Percentiles rank a stretch among this genome's conserved stretches.
These are phyloP conservation scores for Salix brachista DNA, from an alignment of 345 rosid species.

Conservation along the genomic window DNA sequence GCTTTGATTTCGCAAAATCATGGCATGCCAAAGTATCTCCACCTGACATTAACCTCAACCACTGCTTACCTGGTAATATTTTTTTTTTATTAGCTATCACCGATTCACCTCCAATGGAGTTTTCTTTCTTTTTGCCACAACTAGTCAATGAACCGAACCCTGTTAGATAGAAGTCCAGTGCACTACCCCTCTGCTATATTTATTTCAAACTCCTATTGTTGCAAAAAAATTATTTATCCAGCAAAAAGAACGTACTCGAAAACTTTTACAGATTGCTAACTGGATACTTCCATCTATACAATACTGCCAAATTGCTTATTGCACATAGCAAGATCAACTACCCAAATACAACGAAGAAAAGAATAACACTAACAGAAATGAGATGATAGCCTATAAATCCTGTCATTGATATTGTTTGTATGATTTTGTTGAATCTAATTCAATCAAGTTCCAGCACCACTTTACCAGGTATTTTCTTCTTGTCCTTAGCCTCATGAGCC, in stretches of 20 bases:
- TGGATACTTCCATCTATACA: slow-evolving; percentile 8
- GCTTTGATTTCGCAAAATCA: no score
- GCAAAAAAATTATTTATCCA: neutral
- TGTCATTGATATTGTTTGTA: neutral
- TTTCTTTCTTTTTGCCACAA: no score
- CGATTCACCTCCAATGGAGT: no score
- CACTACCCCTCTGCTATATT: no score
- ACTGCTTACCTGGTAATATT: no score
- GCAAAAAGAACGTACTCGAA: slow-evolving; percentile 12
- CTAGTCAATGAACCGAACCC: no score
- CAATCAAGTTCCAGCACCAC: slow-evolving; percentile 74
- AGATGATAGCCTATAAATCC: neutral
- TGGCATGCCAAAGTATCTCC: no score
- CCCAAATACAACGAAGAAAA: neutral
- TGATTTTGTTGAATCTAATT: slow-evolving; percentile 11
- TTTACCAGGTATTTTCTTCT: slow-evolving; percentile 62
- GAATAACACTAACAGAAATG: neutral
- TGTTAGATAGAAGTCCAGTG: no score
- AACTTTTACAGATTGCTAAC: slow-evolving; percentile 26
- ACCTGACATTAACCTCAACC: no score
- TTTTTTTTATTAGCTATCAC: no score
- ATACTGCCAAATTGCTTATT: neutral
- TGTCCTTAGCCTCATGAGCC: slow-evolving; percentile 89
- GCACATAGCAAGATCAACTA: neutral
- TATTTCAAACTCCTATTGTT: neutral